Evolutionary conservation across 768 basidiomycete species (phyloP).

Genomic region (Boletus patriciae): DNA sequence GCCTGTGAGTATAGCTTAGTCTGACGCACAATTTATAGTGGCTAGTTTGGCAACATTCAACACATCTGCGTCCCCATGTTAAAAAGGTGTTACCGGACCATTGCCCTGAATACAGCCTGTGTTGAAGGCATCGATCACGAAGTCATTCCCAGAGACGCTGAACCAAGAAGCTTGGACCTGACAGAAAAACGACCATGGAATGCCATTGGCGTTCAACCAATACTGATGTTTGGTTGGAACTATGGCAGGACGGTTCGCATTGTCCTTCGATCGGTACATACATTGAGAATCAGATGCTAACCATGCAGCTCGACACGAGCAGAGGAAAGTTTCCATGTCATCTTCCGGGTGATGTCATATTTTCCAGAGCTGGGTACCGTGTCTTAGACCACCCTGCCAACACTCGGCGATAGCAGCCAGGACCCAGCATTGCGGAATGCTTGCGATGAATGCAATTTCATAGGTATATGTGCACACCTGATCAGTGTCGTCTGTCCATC

Average conservation of each 20-base stretch:
- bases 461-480: too few species aligned
- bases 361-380: too few species aligned
- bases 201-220: slow-evolving; percentile 32
- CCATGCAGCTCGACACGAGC: background rate
- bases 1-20: too few species aligned
- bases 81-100: background rate
- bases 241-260: slow-evolving; percentile 1
- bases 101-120: background rate
- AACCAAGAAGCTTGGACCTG: slow-evolving; percentile 66
- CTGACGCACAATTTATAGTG: too few species aligned
- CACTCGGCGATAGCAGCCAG: too few species aligned
- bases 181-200: slow-evolving; percentile 65
- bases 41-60: slow-evolving; percentile 16
- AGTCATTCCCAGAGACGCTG: slow-evolving; percentile 56
- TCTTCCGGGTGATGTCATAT: too few species aligned
- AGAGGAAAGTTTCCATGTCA: too few species aligned
- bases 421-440: too few species aligned
- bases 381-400: too few species aligned
- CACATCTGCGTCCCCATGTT: background rate
- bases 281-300: background rate
- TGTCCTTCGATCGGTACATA: background rate
- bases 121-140: slow-evolving; percentile 51
- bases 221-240: slow-evolving; percentile 26
- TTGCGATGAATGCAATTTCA: too few species aligned
- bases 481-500: too few species aligned